Evolutionary conservation across 768 basidiomycete genomes (phyloP), one percentile per base, ranked within the genome.

Genomic region (Kwoniella dendrophila): DNA sequence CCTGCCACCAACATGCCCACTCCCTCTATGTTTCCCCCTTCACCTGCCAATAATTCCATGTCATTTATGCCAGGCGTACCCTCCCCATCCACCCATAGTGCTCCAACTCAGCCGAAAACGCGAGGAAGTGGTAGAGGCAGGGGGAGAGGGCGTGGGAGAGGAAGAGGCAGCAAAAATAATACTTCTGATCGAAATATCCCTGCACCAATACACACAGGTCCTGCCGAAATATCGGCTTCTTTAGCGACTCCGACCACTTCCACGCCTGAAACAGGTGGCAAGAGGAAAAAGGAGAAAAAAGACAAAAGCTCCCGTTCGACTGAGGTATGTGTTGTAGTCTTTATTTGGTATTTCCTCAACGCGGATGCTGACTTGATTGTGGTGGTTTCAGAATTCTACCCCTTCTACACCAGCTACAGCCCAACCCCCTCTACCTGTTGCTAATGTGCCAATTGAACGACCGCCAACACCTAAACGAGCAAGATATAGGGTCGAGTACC

Each of bases 401-500:
- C 55, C 67, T 26, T n/a, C 59, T 11, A 64, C 57, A n/a, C 55
- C 62, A 14, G 36, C 67, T 8, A 43, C 51, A 20, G 43, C 54
- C n/a, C 45, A 34, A 29, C n/a, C 32, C 33, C 41, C 18, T 40
- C 36, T 29, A 6, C 59, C 55, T 3, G 49, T 53, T 7, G 22
- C 47, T 30, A 16, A 29, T 40, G 36, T 27, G 34, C 48, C 47
- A 18, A 43, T 59, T 4, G 55, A 40, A 22, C 45, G 64, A 40
- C 72, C 69, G 2, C 62, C 70, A 10, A 63, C 66, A n/a, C 68
- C 74, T 0, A 74, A 75, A 55, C 66, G 75, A 80, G 85, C 55
- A 33, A 85, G 88, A 60, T 86, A 89, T 66, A 93, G 89, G 80
- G 88, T 96, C 67, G 90, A 92, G 80, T 96, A 94, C 76, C 82